phyloP scores from a whole-genome alignment of 106 monocot genomes.

The Allium sativum region DNA sequence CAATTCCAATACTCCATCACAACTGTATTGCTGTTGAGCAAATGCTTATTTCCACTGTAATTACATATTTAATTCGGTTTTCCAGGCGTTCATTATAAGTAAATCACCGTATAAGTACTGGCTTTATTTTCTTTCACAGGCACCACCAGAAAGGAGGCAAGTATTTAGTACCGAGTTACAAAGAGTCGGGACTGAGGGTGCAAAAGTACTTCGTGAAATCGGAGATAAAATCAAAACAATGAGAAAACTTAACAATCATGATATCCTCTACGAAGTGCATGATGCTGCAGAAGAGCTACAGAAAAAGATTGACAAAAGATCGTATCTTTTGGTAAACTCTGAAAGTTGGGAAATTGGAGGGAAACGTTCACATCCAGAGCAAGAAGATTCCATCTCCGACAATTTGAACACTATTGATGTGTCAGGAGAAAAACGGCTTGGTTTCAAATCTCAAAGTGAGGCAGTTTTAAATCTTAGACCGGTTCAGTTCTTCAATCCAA shows the following conservation, averaged over 20 bases:
- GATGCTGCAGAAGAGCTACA: slow-evolving; percentile 79
- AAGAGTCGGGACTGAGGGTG: slow-evolving; percentile 72
- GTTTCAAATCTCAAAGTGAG: slow-evolving; percentile 37
- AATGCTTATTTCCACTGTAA: too few relatives aligned
- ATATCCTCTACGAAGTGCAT: slow-evolving; percentile 61
- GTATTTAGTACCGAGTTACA: slow-evolving; percentile 70
- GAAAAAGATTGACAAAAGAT: slow-evolving; percentile 67
- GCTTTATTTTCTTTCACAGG: slow-evolving; percentile 19
- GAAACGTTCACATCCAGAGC: slow-evolving; percentile 1
- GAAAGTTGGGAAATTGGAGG: slow-evolving; percentile 69
- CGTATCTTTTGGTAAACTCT: slow-evolving; percentile 80
- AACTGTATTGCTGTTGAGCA: too few relatives aligned
- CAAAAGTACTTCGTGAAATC: slow-evolving; percentile 74
- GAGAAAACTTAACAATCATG: slow-evolving; percentile 44
- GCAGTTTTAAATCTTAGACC: slow-evolving; percentile 43
- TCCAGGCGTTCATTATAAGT: too few relatives aligned
- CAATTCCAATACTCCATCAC: too few relatives aligned
- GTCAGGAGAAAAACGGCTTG: slow-evolving; percentile 7
- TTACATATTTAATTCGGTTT: too few relatives aligned
- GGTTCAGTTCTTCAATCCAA: slow-evolving; percentile 11
- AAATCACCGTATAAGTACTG: too few relatives aligned
- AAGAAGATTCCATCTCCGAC: slow-evolving; percentile 7
- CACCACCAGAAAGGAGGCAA: slow-evolving; percentile 66
- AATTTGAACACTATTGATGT: neutral
- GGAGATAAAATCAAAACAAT: slow-evolving; percentile 61